phyloP scores from a whole-genome alignment of 305 asterid species.

The Stenogyne calaminthoides region DNA sequence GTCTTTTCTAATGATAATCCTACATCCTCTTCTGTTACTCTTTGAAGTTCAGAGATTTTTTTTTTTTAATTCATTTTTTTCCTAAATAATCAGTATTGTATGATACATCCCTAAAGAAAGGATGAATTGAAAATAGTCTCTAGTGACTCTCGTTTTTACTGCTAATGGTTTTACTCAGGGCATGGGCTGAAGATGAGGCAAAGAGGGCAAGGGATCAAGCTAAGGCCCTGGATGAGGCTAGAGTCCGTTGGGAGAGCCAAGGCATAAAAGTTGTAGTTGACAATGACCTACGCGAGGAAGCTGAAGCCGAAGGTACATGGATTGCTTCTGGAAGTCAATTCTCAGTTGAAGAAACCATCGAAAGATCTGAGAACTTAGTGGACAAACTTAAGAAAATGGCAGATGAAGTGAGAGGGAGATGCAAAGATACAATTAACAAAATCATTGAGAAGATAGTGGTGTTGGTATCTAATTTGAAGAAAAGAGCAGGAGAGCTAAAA shows the following conservation, averaged over 20 bases:
- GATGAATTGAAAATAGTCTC: not conserved
- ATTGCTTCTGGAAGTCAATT: slow-evolving; percentile 59
- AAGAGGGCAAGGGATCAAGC: slow-evolving; percentile 92
- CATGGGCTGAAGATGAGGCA: slow-evolving; percentile 98
- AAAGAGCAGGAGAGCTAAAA: slow-evolving; percentile 55
- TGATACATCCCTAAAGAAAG: slow-evolving; percentile 4
- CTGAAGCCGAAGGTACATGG: slow-evolving; percentile 79
- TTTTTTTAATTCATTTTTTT: not conserved
- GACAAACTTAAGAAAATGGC: slow-evolving; percentile 81
- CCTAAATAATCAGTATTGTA: not conserved
- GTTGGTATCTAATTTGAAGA: slow-evolving; percentile 51
- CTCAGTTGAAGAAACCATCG: slow-evolving; percentile 63
- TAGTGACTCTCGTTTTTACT: not conserved
- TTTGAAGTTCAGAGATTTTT: not conserved
- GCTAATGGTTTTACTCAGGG: slow-evolving; percentile 40
- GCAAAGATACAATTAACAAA: slow-evolving; percentile 60
- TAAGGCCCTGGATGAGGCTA: slow-evolving; percentile 78
- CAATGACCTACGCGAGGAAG: slow-evolving; percentile 78
- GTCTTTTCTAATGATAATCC: not conserved
- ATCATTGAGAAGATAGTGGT: slow-evolving; percentile 58
- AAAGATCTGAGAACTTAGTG: slow-evolving; percentile 68
- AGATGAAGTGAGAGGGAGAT: slow-evolving; percentile 56
- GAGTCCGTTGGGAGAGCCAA: slow-evolving; percentile 79
- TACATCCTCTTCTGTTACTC: not conserved
- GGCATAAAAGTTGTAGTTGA: slow-evolving; percentile 89